Percentiles rank a stretch among this genome's conserved stretches.
Evolutionary conservation across 805 yeast genomes (phyloP).

Genomic region (Pichia heedii): DNA sequence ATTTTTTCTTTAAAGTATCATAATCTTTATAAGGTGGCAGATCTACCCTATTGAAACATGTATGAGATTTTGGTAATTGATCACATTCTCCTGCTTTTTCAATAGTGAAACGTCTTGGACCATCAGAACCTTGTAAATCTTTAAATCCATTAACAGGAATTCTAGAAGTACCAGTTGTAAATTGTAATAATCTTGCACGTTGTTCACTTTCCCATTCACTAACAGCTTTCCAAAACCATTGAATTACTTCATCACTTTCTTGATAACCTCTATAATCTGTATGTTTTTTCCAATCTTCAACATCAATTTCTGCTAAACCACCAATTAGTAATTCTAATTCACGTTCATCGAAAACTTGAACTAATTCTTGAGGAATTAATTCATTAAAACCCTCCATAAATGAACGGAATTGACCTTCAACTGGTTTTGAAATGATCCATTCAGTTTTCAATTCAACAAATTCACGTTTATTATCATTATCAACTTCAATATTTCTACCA

Average conservation of each 20-base stretch:
- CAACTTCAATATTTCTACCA: constrained; percentile 85
- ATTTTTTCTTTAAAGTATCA: constrained; percentile 78
- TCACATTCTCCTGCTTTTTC: constrained; percentile 94
- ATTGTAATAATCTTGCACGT: constrained; percentile 88
- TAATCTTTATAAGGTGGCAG: constrained; percentile 86
- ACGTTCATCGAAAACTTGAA: constrained; percentile 94
- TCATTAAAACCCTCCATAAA: constrained; percentile 97
- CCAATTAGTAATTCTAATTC: constrained; percentile 95
- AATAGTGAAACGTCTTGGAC: constrained; percentile 97
- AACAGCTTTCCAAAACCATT: constrained; percentile 98
- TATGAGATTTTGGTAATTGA: constrained; percentile 94
- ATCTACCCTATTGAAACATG: constrained; percentile 98
- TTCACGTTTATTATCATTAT: constrained; percentile 90
- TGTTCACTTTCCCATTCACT: constrained; percentile 94
- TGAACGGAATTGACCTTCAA: constrained; percentile 92
- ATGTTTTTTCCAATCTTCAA: constrained; percentile 98
- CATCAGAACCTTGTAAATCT: constrained; percentile 97
- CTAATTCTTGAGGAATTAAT: constrained; percentile 91
- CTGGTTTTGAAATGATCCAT: constrained; percentile 91
- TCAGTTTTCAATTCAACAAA: constrained; percentile 91
- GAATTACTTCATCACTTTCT: constrained; percentile 91
- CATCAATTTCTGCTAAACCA: constrained; percentile 96
- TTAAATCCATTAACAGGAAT: constrained; percentile 98
- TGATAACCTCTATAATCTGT: constrained; percentile 98
- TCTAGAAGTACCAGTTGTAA: constrained; percentile 98